These are phyloP conservation scores for Rhodotorula taiwanensis DNA, from an alignment of 768 basidiomycete genomes.

Conservation along the genomic window DNA sequence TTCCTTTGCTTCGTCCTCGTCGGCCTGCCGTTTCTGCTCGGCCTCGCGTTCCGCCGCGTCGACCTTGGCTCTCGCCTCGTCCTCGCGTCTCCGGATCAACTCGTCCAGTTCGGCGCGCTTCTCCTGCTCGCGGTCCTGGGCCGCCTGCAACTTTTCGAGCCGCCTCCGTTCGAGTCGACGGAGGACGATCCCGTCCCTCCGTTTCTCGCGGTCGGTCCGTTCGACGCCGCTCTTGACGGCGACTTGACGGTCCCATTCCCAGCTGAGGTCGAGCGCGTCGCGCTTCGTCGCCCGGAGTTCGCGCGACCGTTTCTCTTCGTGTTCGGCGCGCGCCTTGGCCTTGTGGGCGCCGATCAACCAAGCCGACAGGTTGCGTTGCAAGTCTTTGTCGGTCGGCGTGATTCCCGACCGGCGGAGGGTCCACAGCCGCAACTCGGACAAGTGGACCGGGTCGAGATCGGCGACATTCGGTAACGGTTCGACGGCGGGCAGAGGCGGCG, in stretches of 20 bases:
- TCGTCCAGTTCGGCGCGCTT: background rate
- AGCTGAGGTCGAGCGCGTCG: slow-evolving; percentile 15
- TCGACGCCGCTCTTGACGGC: background rate
- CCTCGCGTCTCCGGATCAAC: too few species aligned
- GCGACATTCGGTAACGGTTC: background rate
- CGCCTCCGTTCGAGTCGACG: background rate
- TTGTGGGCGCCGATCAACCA: slow-evolving; percentile 1
- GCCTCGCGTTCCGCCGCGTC: too few species aligned
- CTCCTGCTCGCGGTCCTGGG: background rate
- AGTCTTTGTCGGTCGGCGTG: slow-evolving; percentile 4
- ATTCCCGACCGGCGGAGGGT: background rate
- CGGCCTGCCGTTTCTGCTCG: background rate
- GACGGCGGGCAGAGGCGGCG: background rate
- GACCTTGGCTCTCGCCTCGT: too few species aligned
- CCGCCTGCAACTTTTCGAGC: background rate
- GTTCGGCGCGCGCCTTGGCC: background rate
- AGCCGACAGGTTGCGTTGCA: background rate
- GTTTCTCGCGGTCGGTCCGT: background rate
- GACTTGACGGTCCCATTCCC: slow-evolving; percentile 16
- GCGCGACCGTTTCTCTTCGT: background rate
- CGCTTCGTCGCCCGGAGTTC: too few species aligned
- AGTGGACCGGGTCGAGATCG: background rate
- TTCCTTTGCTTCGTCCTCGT: background rate
- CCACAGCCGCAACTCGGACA: background rate
- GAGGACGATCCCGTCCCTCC: background rate